Evolutionary conservation across 179 eudicot genomes (phyloP), one percentile per base, ranked within the genome.

Genomic region (Carnegiea gigantea): DNA sequence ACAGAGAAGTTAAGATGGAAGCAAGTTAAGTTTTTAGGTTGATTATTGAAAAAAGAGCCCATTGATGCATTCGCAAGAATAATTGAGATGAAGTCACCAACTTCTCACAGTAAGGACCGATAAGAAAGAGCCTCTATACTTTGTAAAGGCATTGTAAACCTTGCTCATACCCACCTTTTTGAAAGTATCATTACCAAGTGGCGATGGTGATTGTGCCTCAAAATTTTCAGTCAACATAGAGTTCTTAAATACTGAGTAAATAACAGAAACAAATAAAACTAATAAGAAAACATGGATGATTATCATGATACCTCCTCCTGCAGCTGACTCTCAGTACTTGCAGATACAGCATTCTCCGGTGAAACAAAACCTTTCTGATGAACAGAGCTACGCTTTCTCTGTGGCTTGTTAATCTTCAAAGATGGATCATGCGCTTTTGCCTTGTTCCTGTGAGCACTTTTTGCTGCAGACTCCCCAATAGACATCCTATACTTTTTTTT

Each of bases 291-390:
- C 33, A 80, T 77, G 49, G 38, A 80, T 72, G 30, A 68, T 54
- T 77, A 77, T 67, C 57, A 53, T 73, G 64, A 78, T 88, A 95
- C 98, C 98, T 90, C 98, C 98, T 90, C 91, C 73, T 87, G 83
- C 49, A 78, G 87, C 73, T 74, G 85, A 23, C 76, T 77, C 78
- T 83, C 85, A 30, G 81, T 83, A 71, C 80, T 83, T 80, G 84
- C 86, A 53, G 80, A 84, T 76, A 53, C 84, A 79, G 64, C 82
- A 80, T 79, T 88, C 72, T 86, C 84, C 81, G 78, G 86, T 28
- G 88, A 87, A 83, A 73, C 72, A 80, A 86, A 82, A 86, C 80
- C 81, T 80, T 84, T 83, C 59, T 38, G 79, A 68, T 86, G 83
- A 87, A 85, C 86, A 72, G 81, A 77, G 77, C 86, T 88, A 54